Base-by-base conservation (phyloP, 495 filamentous ascomycete genomes). In the Staphylotrichum tortipilum region DNA sequence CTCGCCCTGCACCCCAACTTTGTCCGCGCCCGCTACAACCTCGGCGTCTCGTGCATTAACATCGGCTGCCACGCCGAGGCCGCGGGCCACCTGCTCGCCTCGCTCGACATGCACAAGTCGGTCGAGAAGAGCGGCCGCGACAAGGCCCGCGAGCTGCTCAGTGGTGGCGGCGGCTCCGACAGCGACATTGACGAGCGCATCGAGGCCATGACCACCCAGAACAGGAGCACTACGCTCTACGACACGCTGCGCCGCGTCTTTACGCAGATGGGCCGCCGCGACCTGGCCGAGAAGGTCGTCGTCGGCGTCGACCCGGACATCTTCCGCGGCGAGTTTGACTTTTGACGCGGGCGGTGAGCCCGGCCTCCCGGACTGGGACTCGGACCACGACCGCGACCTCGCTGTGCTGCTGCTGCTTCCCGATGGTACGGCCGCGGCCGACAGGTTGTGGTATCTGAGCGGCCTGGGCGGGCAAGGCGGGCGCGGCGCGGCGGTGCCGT, bases 31-130 rank as follows among this genome's bases (percentile, higher is more conserved):
- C 81, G 92, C 9, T 98, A 98, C 69, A 98, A 98, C 68, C 80
- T 98, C 7, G 92, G 92, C 33, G 92, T 98, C 5, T 84, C 79
- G 14, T 98, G 92, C 66, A 97, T 98, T 64, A 98, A 98, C 67
- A 95, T 98, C 52, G 90, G 89, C 18, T 95, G 90, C 68, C 89
- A 85, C 61, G 82, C 83, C 15, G 87, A 96, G 71, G 92, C 92
- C 0, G 92, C 94, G 4, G 85, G 89, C 55, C 92, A 98, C 66
- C 77, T 98, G n/a, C 78, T 98, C 0, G 88, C 89, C 3, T 89
- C 91, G 2, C 68, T 98, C 35, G 81, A 81, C n/a, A 97, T 98
- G 92, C 92, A 98, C 75, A 88, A 90, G 57, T 83, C 91, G 7
- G 86, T 94, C 2, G 92, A 95, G 70, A 75, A 80, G 57, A 85